Percentiles rank a stretch among this genome's conserved stretches.
These are phyloP conservation scores for Parietaria judaica DNA, from an alignment of 306 rosid species.

Conservation along the genomic window DNA sequence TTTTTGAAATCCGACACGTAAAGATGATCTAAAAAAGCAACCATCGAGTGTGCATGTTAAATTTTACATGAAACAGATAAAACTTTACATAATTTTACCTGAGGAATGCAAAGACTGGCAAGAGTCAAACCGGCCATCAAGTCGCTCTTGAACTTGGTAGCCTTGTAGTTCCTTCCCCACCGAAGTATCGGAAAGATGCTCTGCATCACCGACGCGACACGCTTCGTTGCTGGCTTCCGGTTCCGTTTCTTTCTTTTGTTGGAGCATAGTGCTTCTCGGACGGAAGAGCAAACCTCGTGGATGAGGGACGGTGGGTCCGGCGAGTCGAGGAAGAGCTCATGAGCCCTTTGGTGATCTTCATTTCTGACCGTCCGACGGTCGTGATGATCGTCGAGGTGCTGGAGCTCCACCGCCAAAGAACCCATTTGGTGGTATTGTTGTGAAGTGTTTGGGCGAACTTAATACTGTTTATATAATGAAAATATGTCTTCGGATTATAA, in stretches of 20 bases:
- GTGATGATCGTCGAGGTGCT: conserved; percentile 9
- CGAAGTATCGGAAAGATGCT: conserved; percentile 57
- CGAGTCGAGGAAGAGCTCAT: conserved; percentile 43
- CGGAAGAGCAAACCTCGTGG: conserved; percentile 26
- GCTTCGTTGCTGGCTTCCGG: background rate
- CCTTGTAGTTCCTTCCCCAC: conserved; percentile 55
- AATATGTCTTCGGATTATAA: background rate
- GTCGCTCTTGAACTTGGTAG: conserved; percentile 53
- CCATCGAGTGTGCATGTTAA: background rate
- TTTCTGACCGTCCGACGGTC: conserved; percentile 15
- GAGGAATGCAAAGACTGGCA: conserved; percentile 88
- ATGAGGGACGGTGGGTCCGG: conserved; percentile 55
- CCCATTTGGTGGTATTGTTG: conserved; percentile 22
- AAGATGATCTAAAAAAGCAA: background rate
- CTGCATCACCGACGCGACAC: conserved; percentile 24
- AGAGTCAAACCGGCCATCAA: conserved; percentile 81
- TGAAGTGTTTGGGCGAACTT: conserved; percentile 44
- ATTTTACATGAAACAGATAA: no score
- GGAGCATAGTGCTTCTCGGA: conserved; percentile 34
- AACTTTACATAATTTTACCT: conserved; percentile 28
- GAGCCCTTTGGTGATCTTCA: conserved; percentile 28
- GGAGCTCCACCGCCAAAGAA: conserved; percentile 12
- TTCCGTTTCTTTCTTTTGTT: conserved; percentile 10
- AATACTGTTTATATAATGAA: conserved; percentile 3
- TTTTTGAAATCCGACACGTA: background rate